Percentiles rank a stretch among this genome's conserved stretches.
These are phyloP conservation scores for Cladosporium phlei DNA, from an alignment of 2,329 filamentous ascomycete genomes.

Conservation along the genomic window DNA sequence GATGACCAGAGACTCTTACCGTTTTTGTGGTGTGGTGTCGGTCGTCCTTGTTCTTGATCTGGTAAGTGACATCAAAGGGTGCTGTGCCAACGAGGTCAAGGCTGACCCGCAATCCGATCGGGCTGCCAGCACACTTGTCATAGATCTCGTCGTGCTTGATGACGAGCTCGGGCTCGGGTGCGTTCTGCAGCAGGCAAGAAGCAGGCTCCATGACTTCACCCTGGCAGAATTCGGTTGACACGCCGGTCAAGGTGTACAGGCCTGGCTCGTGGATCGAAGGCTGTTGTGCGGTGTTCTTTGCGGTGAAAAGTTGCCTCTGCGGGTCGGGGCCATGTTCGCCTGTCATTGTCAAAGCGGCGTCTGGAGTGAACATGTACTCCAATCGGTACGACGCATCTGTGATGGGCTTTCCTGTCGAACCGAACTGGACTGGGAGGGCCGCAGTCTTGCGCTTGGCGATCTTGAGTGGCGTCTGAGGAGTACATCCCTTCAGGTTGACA, in stretches of 20 bases:
- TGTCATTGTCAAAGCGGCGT: conserved; percentile 62
- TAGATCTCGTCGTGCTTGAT: conserved; percentile 76
- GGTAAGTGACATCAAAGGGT: conserved; percentile 80
- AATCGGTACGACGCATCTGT: conserved; percentile 66
- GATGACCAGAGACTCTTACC: conserved; percentile 62
- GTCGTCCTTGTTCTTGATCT: conserved; percentile 58
- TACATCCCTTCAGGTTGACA: conserved; percentile 67
- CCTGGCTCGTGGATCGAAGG: conserved; percentile 71
- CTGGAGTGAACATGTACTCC: conserved; percentile 75
- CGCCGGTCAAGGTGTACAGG: conserved; percentile 76
- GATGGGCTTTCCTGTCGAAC: conserved; percentile 55
- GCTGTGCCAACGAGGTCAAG: conserved; percentile 88
- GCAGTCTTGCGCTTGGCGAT: conserved; percentile 69
- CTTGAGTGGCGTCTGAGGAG: conserved; percentile 73
- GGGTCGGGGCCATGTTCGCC: conserved; percentile 64
- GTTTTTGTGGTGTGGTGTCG: conserved; percentile 45
- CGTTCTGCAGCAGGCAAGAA: conserved; percentile 88
- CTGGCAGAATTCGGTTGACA: conserved; percentile 74
- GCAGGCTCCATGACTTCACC: conserved; percentile 91
- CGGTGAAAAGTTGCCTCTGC: conserved; percentile 51
- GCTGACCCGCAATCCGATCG: conserved; percentile 83
- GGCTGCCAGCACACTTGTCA: conserved; percentile 91
- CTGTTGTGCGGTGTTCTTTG: conserved; percentile 58
- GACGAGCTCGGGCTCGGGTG: conserved; percentile 74
- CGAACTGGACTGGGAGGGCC: conserved; percentile 67